Percentiles rank a stretch among this genome's conserved stretches.
Evolutionary conservation across 140 eudicot species (phyloP).

Genomic region (Bidens hawaiensis): DNA sequence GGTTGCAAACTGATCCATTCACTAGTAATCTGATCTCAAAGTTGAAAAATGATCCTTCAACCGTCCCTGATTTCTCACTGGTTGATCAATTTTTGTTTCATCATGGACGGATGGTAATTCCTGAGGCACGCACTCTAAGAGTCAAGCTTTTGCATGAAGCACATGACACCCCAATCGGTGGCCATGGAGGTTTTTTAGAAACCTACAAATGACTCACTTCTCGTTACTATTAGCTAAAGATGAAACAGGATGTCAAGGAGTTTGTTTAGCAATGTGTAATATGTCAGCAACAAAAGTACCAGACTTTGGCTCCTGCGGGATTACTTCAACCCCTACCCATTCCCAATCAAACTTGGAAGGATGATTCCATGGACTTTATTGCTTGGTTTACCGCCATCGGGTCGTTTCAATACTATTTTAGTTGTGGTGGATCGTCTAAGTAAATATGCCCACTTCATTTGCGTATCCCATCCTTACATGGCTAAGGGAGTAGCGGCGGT

Average conservation of each 20-base stretch:
- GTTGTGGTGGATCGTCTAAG: too few species aligned
- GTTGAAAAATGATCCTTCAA: background rate
- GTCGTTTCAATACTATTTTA: too few species aligned
- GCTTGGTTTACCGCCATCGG: too few species aligned
- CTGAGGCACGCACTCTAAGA: background rate
- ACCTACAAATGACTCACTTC: background rate
- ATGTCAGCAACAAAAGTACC: too few species aligned
- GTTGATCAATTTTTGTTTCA: conserved; percentile 2
- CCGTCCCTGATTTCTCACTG: background rate
- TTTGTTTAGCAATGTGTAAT: background rate
- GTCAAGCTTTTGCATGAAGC: background rate
- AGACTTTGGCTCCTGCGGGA: conserved; percentile 1
- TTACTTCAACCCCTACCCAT: conserved; percentile 5
- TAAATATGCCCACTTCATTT: too few species aligned
- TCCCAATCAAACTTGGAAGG: too few species aligned
- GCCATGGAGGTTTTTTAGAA: background rate
- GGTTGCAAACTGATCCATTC: background rate
- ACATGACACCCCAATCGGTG: background rate
- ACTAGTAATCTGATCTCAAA: background rate
- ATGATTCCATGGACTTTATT: too few species aligned
- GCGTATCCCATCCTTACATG: too few species aligned
- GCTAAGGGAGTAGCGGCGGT: too few species aligned
- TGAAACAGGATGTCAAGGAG: background rate
- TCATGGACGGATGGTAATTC: background rate
- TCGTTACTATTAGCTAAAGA: background rate